phyloP scores from a whole-genome alignment of 2,329 filamentous ascomycete species.

The Paraphaeosphaeria sporulosa region DNA sequence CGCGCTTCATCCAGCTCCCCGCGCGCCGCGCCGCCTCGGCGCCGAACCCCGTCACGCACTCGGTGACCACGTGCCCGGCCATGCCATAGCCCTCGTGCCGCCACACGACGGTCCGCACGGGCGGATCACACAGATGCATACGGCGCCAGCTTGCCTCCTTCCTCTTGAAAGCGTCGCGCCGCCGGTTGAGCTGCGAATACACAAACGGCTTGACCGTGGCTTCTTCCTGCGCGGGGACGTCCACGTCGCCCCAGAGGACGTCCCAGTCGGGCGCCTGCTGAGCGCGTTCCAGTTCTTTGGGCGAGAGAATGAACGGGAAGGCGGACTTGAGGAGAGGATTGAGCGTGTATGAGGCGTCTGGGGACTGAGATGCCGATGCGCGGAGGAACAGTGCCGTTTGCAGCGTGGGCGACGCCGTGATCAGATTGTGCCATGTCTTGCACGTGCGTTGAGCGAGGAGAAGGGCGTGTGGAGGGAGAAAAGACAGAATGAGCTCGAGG shows the following conservation, averaged over 20 bases:
- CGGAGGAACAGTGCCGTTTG: constrained; percentile 22
- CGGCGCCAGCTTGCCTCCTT: constrained; percentile 18
- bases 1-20: not conserved
- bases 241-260: not conserved
- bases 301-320: constrained; percentile 13
- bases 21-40: too few relatives aligned
- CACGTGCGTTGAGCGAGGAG: constrained; percentile 23
- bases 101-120: constrained; percentile 2
- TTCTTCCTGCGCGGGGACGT: not conserved
- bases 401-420: constrained; percentile 20
- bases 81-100: not conserved
- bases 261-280: not conserved
- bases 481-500: constrained; percentile 26
- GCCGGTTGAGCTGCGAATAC: not conserved
- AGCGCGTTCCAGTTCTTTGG: not conserved
- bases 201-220: not conserved
- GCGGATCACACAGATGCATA: constrained; percentile 19
- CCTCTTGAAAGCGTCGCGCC: not conserved
- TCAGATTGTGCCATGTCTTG: constrained; percentile 18
- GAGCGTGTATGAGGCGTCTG: not conserved
- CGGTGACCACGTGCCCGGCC: not conserved
- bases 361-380: not conserved
- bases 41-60: not conserved
- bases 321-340: constrained; percentile 19
- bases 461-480: constrained; percentile 18